phyloP scores from a whole-genome alignment of 2,329 filamentous ascomycete genomes.

The Cytospora piceae region DNA sequence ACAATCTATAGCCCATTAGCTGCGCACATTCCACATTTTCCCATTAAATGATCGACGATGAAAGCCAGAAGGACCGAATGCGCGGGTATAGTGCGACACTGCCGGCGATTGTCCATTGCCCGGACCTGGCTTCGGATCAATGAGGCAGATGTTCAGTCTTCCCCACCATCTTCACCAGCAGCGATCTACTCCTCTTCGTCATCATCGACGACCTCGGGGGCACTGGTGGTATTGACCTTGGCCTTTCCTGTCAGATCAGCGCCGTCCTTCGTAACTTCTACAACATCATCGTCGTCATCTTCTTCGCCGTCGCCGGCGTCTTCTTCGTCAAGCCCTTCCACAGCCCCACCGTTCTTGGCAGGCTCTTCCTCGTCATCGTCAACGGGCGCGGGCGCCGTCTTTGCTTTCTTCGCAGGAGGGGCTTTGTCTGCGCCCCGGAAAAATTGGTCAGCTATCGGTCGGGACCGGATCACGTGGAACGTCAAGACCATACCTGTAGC shows the following conservation, averaged over 20 bases:
- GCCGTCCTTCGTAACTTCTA: conserved; percentile 14
- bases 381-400: conserved; percentile 44
- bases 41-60: conserved; percentile 4
- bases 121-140: not conserved
- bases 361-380: conserved; percentile 32
- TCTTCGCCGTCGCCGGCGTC: conserved; percentile 35
- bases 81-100: not conserved
- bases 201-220: conserved; percentile 38
- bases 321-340: conserved; percentile 33
- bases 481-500: conserved; percentile 40
- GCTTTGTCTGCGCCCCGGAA: conserved; percentile 39
- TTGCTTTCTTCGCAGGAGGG: conserved; percentile 57
- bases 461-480: not conserved
- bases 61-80: not conserved
- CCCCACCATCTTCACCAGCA: conserved; percentile 40
- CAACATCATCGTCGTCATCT: conserved; percentile 22
- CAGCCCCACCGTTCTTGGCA: conserved; percentile 33
- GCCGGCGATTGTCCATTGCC: too few relatives aligned
- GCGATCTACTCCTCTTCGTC: conserved; percentile 41
- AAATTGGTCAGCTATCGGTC: not conserved
- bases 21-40: not conserved
- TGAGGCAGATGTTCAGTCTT: conserved; percentile 2
- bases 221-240: conserved; percentile 32
- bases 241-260: conserved; percentile 33
- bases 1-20: not conserved